phyloP scores from a whole-genome alignment of 2,329 filamentous ascomycete species.

The Cercospora beticola region DNA sequence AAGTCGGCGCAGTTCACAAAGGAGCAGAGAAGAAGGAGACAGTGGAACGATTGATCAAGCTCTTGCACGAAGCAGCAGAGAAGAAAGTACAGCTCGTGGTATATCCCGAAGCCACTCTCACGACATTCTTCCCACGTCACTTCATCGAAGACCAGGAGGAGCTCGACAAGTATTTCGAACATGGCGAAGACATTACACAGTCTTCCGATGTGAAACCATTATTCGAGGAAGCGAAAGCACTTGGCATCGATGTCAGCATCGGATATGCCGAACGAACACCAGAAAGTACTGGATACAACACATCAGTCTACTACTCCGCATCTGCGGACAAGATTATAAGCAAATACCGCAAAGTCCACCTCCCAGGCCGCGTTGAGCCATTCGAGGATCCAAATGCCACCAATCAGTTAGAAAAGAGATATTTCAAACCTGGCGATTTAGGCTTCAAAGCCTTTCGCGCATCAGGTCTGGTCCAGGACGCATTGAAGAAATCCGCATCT shows the following conservation, averaged over 20 bases:
- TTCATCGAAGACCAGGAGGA: slow-evolving; percentile 41
- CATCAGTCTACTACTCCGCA: slow-evolving; percentile 53
- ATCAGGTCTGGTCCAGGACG: slow-evolving; percentile 46
- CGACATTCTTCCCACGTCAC: slow-evolving; percentile 58
- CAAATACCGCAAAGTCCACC: slow-evolving; percentile 58
- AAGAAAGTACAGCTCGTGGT: slow-evolving; percentile 52
- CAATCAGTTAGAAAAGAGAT: slow-evolving; percentile 58
- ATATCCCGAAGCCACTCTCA: slow-evolving; percentile 57
- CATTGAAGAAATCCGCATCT: slow-evolving; percentile 36
- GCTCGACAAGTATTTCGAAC: slow-evolving; percentile 54
- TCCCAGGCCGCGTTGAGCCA: slow-evolving; percentile 56
- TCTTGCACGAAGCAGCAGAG: slow-evolving; percentile 49
- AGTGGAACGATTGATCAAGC: slow-evolving; percentile 51
- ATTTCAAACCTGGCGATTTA: slow-evolving; percentile 54
- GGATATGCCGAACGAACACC: slow-evolving; percentile 54
- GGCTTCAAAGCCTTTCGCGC: slow-evolving; percentile 56
- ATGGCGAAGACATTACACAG: slow-evolving; percentile 44
- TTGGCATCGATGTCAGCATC: slow-evolving; percentile 53
- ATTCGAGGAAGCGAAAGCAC: slow-evolving; percentile 50
- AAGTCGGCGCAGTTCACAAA: slow-evolving; percentile 52
- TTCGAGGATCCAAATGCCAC: slow-evolving; percentile 50
- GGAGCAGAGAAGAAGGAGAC: slow-evolving; percentile 45
- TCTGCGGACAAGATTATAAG: slow-evolving; percentile 44
- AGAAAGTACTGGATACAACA: slow-evolving; percentile 53
- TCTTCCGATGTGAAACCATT: slow-evolving; percentile 50